Percentiles rank a stretch among this genome's conserved stretches.
Evolutionary conservation across 2,329 filamentous ascomycete species (phyloP).

Genomic region (Fusarium agapanthi): DNA sequence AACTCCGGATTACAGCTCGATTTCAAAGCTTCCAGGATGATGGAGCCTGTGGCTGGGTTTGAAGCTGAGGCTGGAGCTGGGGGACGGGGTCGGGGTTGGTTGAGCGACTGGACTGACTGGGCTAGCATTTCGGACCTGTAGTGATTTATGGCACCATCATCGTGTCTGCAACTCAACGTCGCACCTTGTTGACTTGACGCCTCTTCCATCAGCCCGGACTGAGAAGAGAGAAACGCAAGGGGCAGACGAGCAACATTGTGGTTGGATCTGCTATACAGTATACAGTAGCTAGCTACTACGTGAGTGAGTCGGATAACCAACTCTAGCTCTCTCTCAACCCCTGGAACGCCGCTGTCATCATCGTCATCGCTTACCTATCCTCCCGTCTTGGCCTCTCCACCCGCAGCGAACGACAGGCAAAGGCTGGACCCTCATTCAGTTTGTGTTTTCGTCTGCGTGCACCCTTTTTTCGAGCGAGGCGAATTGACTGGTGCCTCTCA

Average conservation of each 20-base stretch:
- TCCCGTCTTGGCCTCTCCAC: slow-evolving; percentile 28
- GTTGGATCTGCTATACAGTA: background rate
- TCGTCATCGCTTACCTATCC: slow-evolving; percentile 30
- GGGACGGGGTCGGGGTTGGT: slow-evolving; percentile 2
- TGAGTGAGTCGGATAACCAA: background rate
- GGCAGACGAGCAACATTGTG: background rate
- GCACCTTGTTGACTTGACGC: slow-evolving; percentile 22
- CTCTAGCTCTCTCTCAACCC: background rate
- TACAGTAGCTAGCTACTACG: no score
- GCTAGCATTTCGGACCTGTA: background rate
- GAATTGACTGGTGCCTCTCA: background rate
- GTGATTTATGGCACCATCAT: slow-evolving; percentile 15
- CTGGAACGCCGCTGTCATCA: slow-evolving; percentile 33
- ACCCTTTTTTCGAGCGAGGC: background rate
- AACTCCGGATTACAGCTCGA: background rate
- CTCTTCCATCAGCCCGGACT: slow-evolving; percentile 20
- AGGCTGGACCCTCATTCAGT: background rate
- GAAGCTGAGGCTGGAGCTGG: slow-evolving; percentile 16
- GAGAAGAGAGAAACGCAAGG: background rate
- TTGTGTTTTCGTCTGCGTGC: background rate
- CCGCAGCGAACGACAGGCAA: slow-evolving; percentile 16
- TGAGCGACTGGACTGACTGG: background rate
- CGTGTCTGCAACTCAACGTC: slow-evolving; percentile 19
- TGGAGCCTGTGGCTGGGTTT: slow-evolving; percentile 3
- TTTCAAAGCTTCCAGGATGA: background rate